phyloP scores from a whole-genome alignment of 306 rosid species.

The Mimosa pudica region DNA sequence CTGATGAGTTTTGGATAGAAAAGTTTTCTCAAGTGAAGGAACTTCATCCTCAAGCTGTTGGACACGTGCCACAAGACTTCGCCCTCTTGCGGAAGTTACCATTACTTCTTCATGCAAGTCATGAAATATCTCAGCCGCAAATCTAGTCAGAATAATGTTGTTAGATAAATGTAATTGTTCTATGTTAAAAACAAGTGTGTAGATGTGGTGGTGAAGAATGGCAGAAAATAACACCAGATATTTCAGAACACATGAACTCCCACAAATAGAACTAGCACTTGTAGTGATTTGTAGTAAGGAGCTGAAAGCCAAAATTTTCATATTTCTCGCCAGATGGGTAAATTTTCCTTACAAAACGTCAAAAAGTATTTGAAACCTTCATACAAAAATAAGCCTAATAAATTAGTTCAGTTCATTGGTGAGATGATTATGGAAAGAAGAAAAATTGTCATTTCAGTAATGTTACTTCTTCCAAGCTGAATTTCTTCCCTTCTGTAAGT shows the following conservation, averaged over 20 bases:
- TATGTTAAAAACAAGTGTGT: background rate
- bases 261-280: constrained; percentile 1
- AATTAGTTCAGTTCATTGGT: constrained; percentile 23
- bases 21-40: constrained; percentile 84
- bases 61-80: constrained; percentile 75
- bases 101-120: constrained; percentile 95
- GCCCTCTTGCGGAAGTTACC: constrained; percentile 87
- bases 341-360: background rate
- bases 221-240: background rate
- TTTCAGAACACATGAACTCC: background rate
- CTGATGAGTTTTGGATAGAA: constrained; percentile 71
- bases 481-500: background rate
- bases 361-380: constrained; percentile 20
- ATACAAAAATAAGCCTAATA: constrained; percentile 1
- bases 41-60: constrained; percentile 96
- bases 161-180: constrained; percentile 28
- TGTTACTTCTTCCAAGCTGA: constrained; percentile 9
- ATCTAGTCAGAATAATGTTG: constrained; percentile 50
- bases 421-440: constrained; percentile 13
- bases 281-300: background rate
- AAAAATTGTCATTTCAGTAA: background rate
- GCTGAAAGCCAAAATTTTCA: constrained; percentile 8
- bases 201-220: background rate
- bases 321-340: constrained; percentile 9
- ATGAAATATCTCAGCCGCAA: constrained; percentile 97